Evolutionary conservation across 164 flowering plant species (phyloP), one percentile per base, ranked within the genome.

Genomic region (Hamamelis virginiana): DNA sequence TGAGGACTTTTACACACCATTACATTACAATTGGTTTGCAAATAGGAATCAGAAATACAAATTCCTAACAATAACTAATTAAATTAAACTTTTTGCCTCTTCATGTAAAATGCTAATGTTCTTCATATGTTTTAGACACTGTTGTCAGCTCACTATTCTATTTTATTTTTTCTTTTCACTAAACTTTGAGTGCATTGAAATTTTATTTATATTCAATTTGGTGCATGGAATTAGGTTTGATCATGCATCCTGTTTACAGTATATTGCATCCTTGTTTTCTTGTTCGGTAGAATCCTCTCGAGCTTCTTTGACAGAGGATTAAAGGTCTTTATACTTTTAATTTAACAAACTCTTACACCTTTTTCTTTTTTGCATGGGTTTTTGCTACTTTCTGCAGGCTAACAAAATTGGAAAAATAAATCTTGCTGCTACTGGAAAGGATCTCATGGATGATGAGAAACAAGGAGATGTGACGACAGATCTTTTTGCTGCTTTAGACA

Each of bases 351-450:
- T 3, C 13, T 47, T 59, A 12, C 44, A 14, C 33, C 28, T 25
- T 56, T 22, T 10, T 14, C 9, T 55, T 5, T 47, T 13, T 38
- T 28, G 14, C 3, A 43, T 46, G 23, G 18, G 6, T 28, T 66
- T 56, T 68, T 19, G 0, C n/a, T 44, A 69, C 38, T 59, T 47
- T 72, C 44, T 66, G 48, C 81, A 96, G 99, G 99, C 97, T 59
- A 90, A 88, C 71, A 96, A 90, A 80, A 96, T 96, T 78, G 99
- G 99, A n/a, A 91, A 84, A 83, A 96, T 96, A 76, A 96, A 96
- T 79, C 97, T 96, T 75, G 99, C 99, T 75, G 99, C 99, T 52
- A 96, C 91, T 59, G 99, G 99, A 47, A 96, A 93, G 83, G 99
- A 96, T 82, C 89, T 96, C 55, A 96, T 96, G 99, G 99, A 96